Conservation (phyloP, 306 rosid species). For the Mucuna pruriens region DNA sequence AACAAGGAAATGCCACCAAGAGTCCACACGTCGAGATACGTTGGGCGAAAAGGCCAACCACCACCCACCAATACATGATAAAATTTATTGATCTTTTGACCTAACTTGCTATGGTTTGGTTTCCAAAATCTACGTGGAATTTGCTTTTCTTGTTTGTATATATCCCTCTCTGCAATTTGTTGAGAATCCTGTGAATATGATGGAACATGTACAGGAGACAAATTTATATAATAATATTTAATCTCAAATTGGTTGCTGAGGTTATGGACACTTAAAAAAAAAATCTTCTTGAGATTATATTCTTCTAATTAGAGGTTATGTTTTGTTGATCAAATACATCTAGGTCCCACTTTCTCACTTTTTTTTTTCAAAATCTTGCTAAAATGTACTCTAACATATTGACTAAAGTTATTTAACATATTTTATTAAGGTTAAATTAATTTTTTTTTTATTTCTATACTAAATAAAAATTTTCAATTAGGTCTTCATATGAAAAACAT, state of each 20-base stretch:
- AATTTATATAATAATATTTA: background rate
- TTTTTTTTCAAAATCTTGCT: background rate
- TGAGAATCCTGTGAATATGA: constrained; percentile 31
- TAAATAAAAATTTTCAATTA: no score
- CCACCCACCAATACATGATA: constrained; percentile 33
- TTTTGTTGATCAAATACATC: background rate
- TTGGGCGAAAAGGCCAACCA: constrained; percentile 50
- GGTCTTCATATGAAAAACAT: no score
- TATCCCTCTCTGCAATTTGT: background rate
- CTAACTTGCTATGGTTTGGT: constrained; percentile 29
- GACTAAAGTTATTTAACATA: no score
- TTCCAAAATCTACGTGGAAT: constrained; percentile 38
- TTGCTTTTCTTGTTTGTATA: constrained; percentile 21
- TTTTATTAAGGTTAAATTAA: no score
- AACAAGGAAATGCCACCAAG: constrained; percentile 40
- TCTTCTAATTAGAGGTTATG: background rate
- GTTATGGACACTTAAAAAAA: background rate
- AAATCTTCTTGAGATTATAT: background rate
- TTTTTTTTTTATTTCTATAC: no score
- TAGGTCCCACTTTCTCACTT: background rate
- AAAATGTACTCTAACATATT: background rate
- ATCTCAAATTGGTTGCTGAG: background rate
- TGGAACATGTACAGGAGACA: constrained; percentile 11
- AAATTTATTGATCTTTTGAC: constrained; percentile 13
- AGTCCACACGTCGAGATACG: constrained; percentile 36